Evolutionary conservation across 257 asterid species (phyloP).

Genomic region (Orobanche coerulescens): DNA sequence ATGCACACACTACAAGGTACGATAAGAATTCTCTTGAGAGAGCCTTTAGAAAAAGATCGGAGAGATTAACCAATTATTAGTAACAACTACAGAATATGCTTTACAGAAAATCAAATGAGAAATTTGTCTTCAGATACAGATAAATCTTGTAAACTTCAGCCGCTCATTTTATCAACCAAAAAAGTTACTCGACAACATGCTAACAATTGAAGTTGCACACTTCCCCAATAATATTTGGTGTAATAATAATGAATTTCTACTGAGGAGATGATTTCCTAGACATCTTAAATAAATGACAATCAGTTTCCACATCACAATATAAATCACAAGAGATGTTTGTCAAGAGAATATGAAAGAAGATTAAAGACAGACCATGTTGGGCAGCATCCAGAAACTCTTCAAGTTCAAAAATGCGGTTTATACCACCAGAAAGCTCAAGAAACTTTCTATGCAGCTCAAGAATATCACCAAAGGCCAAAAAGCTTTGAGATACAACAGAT

Average conservation of each 20-base stretch:
- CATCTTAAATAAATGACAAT: not conserved
- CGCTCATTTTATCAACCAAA: slow-evolving; percentile 10
- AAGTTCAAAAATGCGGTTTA: slow-evolving; percentile 86
- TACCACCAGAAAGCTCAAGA: slow-evolving; percentile 93
- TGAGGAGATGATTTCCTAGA: not conserved
- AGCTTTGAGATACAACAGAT: slow-evolving; percentile 99
- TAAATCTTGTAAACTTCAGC: slow-evolving; percentile 1
- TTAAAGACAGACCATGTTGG: slow-evolving; percentile 54
- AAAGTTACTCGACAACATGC: not conserved
- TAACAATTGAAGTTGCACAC: slow-evolving; percentile 2
- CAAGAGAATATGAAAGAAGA: slow-evolving; percentile 14
- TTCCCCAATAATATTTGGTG: slow-evolving; percentile 10
- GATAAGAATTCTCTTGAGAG: too few relatives aligned
- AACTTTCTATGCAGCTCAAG: slow-evolving; percentile 92
- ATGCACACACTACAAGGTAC: too few relatives aligned
- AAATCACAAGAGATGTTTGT: not conserved
- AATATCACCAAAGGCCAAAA: slow-evolving; percentile 98
- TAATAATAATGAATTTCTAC: not conserved
- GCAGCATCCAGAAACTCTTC: slow-evolving; percentile 89
- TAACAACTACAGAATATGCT: not conserved
- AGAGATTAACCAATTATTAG: too few relatives aligned
- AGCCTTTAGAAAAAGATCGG: too few relatives aligned
- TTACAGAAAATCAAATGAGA: not conserved
- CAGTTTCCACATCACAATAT: not conserved
- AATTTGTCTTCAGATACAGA: slow-evolving; percentile 10